These are phyloP conservation scores for Wickerhamomyces tratensis DNA, from an alignment of 805 yeast genomes.

Conservation along the genomic window DNA sequence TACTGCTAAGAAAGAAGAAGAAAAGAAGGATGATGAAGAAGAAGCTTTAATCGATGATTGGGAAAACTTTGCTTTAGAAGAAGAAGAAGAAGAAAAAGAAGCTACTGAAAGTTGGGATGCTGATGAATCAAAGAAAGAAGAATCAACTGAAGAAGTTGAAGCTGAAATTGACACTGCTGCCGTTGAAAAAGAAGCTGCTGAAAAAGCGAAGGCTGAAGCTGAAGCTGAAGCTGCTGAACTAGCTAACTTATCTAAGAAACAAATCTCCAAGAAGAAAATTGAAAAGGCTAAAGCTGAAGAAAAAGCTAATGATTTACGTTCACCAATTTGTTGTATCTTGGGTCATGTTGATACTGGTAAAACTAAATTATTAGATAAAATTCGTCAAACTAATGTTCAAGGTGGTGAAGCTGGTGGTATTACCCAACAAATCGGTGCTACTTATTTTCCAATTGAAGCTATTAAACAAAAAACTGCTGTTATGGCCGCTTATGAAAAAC, in stretches of 20 bases:
- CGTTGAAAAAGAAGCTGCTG: slow-evolving; percentile 9
- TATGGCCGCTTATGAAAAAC: slow-evolving; percentile 80
- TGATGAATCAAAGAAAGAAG: not conserved
- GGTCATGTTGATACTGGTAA: slow-evolving; percentile 99
- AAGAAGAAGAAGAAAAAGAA: slow-evolving; percentile 49
- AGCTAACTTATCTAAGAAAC: slow-evolving; percentile 14
- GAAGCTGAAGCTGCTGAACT: slow-evolving; percentile 16
- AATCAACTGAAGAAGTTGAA: slow-evolving; percentile 23
- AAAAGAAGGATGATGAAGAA: slow-evolving; percentile 20
- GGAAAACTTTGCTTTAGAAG: slow-evolving; percentile 64
- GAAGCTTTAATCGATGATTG: slow-evolving; percentile 71
- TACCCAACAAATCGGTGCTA: slow-evolving; percentile 99
- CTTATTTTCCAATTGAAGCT: slow-evolving; percentile 96
- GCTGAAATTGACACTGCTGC: slow-evolving; percentile 7
- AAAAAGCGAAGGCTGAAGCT: slow-evolving; percentile 15
- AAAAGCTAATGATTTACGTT: slow-evolving; percentile 62
- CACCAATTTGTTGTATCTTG: slow-evolving; percentile 97
- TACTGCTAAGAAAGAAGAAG: slow-evolving; percentile 18
- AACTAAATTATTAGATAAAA: slow-evolving; percentile 91
- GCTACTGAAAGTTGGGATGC: slow-evolving; percentile 45
- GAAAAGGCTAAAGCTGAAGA: slow-evolving; percentile 20
- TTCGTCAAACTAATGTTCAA: slow-evolving; percentile 98
- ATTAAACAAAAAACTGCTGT: slow-evolving; percentile 85
- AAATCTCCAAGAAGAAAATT: slow-evolving; percentile 21
- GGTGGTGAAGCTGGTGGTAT: slow-evolving; percentile 99